Evolutionary conservation across 352 stramenopile genomes (phyloP).

Genomic region (Pythium coloratum): DNA sequence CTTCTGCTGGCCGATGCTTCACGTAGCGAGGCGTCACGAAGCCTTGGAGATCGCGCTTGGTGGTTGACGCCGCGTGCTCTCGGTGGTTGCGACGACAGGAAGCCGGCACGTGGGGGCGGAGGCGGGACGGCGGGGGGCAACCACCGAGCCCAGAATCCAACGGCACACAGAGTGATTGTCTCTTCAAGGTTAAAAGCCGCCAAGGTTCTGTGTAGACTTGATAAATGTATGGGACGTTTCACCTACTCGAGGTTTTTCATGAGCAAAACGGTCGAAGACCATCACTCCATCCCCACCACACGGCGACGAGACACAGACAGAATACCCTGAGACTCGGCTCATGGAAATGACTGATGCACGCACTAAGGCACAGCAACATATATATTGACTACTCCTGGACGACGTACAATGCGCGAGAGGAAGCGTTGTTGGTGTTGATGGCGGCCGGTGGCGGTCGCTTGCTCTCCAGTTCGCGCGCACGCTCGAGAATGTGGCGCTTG

Average conservation of each 20-base stretch:
- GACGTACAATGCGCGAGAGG: conserved; percentile 13
- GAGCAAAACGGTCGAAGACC: conserved; percentile 26
- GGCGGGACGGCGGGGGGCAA: conserved; percentile 1
- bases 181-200: conserved; percentile 24
- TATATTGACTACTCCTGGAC: conserved; percentile 20
- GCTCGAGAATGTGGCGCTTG: conserved; percentile 80
- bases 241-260: conserved; percentile 27
- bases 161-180: conserved; percentile 31
- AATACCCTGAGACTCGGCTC: background rate
- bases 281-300: conserved; percentile 22
- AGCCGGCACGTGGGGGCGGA: conserved; percentile 19
- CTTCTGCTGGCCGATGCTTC: background rate
- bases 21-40: background rate
- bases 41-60: background rate
- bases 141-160: conserved; percentile 24
- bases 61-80: conserved; percentile 4
- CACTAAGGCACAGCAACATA: background rate
- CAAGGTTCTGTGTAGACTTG: conserved; percentile 12
- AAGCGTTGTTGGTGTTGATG: conserved; percentile 6
- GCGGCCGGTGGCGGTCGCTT: conserved; percentile 18
- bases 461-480: conserved; percentile 51
- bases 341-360: background rate
- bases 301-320: background rate
- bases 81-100: conserved; percentile 19
- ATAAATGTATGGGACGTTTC: conserved; percentile 23